phyloP scores from a whole-genome alignment of 139 green algal species.

The Asterochloris sp. region DNA sequence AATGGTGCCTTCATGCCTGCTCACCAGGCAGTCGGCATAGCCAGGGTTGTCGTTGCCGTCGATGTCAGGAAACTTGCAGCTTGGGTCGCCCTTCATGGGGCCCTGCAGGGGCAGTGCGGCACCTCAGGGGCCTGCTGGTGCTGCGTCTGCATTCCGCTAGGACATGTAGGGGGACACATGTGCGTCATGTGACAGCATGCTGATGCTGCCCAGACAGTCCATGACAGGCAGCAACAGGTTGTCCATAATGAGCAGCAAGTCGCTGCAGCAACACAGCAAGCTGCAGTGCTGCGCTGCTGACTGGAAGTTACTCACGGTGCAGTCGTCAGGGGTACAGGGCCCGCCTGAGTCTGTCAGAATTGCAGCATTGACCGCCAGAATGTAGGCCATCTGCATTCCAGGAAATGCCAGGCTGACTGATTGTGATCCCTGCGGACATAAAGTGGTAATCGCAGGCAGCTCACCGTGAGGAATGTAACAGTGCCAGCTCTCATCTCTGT shows the following conservation, averaged over 20 bases:
- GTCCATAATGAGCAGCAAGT: neutral
- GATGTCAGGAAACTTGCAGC: neutral
- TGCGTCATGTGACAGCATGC: too few species aligned
- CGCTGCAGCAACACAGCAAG: neutral
- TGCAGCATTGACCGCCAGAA: constrained; percentile 67
- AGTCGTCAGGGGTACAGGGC: constrained; percentile 49
- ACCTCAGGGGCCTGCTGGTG: too few species aligned
- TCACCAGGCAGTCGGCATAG: constrained; percentile 38
- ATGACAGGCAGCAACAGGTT: too few species aligned
- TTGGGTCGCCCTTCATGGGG: neutral
- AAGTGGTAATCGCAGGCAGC: neutral
- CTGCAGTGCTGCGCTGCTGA: neutral
- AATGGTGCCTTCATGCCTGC: neutral
- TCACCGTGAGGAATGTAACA: constrained; percentile 78
- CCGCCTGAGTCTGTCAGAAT: constrained; percentile 70
- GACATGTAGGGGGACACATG: too few species aligned
- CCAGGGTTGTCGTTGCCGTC: constrained; percentile 30
- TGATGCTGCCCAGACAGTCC: too few species aligned
- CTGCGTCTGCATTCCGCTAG: too few species aligned
- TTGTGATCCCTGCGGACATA: neutral
- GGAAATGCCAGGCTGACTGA: neutral
- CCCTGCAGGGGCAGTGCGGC: neutral
- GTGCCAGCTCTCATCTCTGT: constrained; percentile 64
- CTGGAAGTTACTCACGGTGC: constrained; percentile 23
- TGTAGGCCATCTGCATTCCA: constrained; percentile 59